Conservation (phyloP, 2,329 filamentous ascomycete species). For the Ambrosiella beaveri region DNA sequence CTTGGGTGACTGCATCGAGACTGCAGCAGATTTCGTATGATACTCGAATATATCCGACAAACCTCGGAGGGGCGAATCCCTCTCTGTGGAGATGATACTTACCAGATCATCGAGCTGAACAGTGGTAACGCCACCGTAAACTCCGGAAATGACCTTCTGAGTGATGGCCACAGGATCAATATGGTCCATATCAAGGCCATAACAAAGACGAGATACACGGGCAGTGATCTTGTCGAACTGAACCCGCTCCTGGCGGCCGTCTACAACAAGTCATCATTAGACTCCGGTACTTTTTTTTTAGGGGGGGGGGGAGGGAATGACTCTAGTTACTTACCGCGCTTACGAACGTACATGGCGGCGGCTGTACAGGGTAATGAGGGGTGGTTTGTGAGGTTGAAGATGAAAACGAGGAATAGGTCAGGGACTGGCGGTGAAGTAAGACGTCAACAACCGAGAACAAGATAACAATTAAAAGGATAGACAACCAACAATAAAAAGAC, state of each 20-base stretch:
- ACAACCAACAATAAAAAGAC: not conserved
- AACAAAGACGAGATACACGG: conserved; percentile 91
- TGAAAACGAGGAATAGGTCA: conserved; percentile 14
- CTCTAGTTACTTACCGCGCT: conserved; percentile 34
- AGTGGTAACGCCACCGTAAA: conserved; percentile 95
- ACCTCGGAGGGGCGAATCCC: not conserved
- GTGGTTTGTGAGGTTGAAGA: conserved; percentile 6
- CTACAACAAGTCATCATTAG: conserved; percentile 28
- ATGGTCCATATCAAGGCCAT: conserved; percentile 85
- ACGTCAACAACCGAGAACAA: conserved; percentile 12
- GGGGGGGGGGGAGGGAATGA: not conserved
- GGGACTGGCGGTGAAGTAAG: conserved; percentile 10
- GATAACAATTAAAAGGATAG: not conserved
- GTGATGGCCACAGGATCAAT: conserved; percentile 97
- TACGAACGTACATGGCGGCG: conserved; percentile 42
- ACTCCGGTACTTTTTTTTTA: not conserved
- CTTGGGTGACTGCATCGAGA: not conserved
- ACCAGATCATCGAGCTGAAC: conserved; percentile 93
- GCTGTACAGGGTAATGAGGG: conserved; percentile 14
- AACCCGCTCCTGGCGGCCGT: conserved; percentile 98
- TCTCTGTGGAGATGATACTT: conserved; percentile 27
- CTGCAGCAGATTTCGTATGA: not conserved
- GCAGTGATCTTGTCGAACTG: conserved; percentile 99
- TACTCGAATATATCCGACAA: not conserved
- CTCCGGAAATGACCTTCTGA: conserved; percentile 97